These are phyloP conservation scores for Saccharomycopsis capsularis DNA, from an alignment of 805 yeast species.

Conservation along the genomic window DNA sequence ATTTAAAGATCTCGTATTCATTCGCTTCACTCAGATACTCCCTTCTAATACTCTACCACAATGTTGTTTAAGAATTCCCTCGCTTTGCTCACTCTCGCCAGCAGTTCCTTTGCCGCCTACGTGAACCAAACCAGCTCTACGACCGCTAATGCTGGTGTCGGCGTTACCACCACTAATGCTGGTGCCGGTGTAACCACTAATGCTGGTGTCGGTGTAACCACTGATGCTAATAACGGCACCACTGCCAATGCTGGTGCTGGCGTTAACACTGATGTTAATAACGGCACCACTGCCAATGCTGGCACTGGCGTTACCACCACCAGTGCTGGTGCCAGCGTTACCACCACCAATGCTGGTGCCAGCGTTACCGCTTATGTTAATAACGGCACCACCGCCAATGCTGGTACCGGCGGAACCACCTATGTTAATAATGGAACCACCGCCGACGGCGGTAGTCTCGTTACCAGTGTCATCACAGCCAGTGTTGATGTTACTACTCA, in stretches of 20 bases:
- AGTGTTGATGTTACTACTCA: constrained; percentile 9
- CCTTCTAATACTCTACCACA: too few species aligned
- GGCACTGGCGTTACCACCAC: constrained; percentile 2
- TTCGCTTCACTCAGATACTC: too few species aligned
- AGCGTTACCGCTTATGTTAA: constrained; percentile 1
- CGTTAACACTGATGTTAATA: neutral
- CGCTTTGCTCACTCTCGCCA: neutral
- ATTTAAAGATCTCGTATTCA: too few species aligned
- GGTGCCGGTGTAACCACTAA: constrained; percentile 1
- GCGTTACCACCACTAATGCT: too few species aligned
- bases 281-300: neutral
- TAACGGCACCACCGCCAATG: neutral
- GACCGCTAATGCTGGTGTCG: neutral
- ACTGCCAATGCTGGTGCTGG: neutral
- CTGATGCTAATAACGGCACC: neutral
- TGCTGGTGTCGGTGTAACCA: neutral
- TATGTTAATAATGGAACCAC: neutral
- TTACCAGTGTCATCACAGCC: constrained; percentile 4
- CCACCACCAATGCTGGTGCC: constrained; percentile 2
- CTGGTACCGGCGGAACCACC: neutral
- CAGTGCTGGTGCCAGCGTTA: neutral
- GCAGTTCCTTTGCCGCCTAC: neutral
- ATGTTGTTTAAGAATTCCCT: neutral
- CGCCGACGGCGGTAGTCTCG: neutral
- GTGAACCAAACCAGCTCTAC: neutral